Evolutionary conservation across 2,329 filamentous ascomycete genomes (phyloP).

Genomic region (Fusarium newnesense): DNA sequence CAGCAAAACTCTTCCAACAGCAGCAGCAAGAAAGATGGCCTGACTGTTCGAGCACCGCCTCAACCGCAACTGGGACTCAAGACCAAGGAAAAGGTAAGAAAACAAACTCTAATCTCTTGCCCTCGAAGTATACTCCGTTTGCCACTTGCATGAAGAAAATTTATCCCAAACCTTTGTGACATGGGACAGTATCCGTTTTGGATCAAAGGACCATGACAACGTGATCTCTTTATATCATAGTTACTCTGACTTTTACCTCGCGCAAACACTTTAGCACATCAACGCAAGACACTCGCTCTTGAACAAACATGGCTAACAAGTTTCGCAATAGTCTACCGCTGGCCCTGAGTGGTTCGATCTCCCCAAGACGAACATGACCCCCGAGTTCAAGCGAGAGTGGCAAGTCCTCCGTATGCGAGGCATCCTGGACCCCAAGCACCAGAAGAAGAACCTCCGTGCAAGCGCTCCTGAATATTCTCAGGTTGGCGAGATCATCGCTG

Average conservation of each 20-base stretch:
- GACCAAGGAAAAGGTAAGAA: slow-evolving; percentile 45
- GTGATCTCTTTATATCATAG: slow-evolving; percentile 70
- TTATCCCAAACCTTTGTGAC: slow-evolving; percentile 51
- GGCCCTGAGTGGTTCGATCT: slow-evolving; percentile 89
- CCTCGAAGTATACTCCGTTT: not conserved
- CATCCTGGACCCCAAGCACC: slow-evolving; percentile 90
- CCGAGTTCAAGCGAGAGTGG: slow-evolving; percentile 87
- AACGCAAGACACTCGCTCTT: not conserved
- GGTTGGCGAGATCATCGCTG: slow-evolving; percentile 87
- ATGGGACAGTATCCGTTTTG: slow-evolving; percentile 54
- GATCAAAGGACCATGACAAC: slow-evolving; percentile 66
- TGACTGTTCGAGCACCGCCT: slow-evolving; percentile 41
- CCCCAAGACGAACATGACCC: slow-evolving; percentile 83
- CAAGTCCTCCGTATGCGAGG: slow-evolving; percentile 90
- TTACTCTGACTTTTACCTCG: slow-evolving; percentile 71
- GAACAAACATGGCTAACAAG: slow-evolving; percentile 27
- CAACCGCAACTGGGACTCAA: slow-evolving; percentile 36
- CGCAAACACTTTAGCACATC: slow-evolving; percentile 14
- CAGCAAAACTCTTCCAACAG: slow-evolving; percentile 32
- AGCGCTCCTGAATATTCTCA: slow-evolving; percentile 81
- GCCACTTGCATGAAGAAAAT: slow-evolving; percentile 54
- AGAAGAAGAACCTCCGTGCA: slow-evolving; percentile 85
- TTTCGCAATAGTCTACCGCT: slow-evolving; percentile 63
- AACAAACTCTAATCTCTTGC: not conserved
- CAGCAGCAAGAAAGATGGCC: slow-evolving; percentile 39